phyloP scores from a whole-genome alignment of 108 stramenopile species.

The Pseudonitzschia multiseries region DNA sequence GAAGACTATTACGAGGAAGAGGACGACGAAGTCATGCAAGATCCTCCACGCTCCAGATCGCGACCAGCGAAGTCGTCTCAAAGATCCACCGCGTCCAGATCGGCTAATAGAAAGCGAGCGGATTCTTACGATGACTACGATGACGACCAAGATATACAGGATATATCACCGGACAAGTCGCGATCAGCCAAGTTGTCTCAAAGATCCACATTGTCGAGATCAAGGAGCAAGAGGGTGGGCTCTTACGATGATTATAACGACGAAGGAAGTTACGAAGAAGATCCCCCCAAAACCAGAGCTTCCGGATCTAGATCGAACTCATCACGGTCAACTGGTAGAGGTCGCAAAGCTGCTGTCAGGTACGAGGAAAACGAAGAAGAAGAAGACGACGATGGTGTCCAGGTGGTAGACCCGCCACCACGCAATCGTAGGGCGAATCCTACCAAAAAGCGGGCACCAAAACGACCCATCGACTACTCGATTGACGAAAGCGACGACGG shows the following conservation, averaged over 20 bases:
- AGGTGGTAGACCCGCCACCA: constrained; percentile 25
- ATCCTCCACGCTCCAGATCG: neutral
- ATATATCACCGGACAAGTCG: neutral
- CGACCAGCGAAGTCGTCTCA: neutral
- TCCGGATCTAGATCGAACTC: neutral
- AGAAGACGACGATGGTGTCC: constrained; percentile 17
- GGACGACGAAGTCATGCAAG: constrained; percentile 6
- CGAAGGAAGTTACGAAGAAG: constrained; percentile 8
- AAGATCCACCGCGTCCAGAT: constrained; percentile 13
- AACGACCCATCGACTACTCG: constrained; percentile 7
- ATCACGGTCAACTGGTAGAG: constrained; percentile 6
- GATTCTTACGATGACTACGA: constrained; percentile 22
- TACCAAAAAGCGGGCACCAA: constrained; percentile 12
- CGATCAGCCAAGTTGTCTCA: neutral
- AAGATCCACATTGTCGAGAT: neutral
- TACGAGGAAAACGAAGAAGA: constrained; percentile 37
- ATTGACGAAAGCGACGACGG: constrained; percentile 12
- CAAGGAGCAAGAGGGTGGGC: neutral
- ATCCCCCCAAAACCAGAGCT: neutral
- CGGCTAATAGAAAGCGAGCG: neutral
- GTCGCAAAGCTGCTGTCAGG: constrained; percentile 3
- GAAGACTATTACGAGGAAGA: constrained; percentile 17
- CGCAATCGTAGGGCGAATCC: neutral
- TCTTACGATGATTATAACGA: constrained; percentile 16
- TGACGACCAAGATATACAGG: constrained; percentile 3